Base-by-base conservation (phyloP, 2,329 filamentous ascomycete species). In the Fusarium musae region DNA sequence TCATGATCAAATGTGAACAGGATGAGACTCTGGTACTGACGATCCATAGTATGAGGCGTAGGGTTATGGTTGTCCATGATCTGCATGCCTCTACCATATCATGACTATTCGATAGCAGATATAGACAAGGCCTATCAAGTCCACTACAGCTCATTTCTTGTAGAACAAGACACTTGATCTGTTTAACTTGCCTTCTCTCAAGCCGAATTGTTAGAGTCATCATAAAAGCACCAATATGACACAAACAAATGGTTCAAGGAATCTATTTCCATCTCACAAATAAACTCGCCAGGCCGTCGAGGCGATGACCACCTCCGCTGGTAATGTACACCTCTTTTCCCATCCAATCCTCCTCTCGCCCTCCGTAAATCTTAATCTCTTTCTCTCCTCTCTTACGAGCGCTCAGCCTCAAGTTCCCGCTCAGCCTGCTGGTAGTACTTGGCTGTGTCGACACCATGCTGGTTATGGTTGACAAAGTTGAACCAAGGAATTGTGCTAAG, bases 351-450 rank as follows among this genome's bases (percentile, higher is more conserved):
- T 34, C 37, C 32, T 32, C 46, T 40, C 47, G 36, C 63, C 21
- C 54, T 46, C 63, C 11, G 30, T 49, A 42, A 52, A 32, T 21
- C 52, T 57, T 46, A 13, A 19, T 46, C 53, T 40, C 42, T 34
- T 9, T 32, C 44, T n/a, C 26, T 36, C 44, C 34, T 26, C 19
- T 23, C 54, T 70, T 68, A 68, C 57, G 65, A 76, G 42, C 67
- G 74, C 59, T 97, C 95, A 43, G 91, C 92, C 85, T 97, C 96
- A 79, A 99, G 85, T 84, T 99, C 96, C 82, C 92, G 88, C 87
- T 99, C 96, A 12, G 96, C 96, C 83, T 97, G 94, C 82, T 92
- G 92, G 84, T 97, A 99, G 86, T 99, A 99, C 87, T 99, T 99
- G 74, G 96, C 95, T 37, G 96, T 99, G 82, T 99, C 96, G 66